These are phyloP conservation scores for Coemansia sp. DNA, from an alignment of 192 early-diverging fungal genomes.

Conservation along the genomic window DNA sequence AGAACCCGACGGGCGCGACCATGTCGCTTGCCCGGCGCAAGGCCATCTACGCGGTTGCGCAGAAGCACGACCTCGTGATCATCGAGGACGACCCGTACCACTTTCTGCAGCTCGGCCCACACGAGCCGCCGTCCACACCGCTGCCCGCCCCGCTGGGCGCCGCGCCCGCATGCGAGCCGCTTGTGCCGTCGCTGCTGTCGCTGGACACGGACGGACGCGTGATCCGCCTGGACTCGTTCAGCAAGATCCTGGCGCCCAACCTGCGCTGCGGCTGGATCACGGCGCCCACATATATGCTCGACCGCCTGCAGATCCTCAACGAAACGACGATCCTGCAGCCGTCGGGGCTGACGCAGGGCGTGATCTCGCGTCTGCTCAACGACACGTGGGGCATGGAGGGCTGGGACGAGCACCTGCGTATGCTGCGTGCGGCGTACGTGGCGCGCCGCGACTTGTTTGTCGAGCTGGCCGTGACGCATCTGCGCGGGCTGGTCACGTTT, in stretches of 20 bases:
- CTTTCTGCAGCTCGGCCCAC: slow-evolving; percentile 71
- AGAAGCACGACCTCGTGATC: slow-evolving; percentile 78
- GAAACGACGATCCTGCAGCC: slow-evolving; percentile 82
- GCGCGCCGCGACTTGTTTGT: slow-evolving; percentile 69
- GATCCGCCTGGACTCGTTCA: slow-evolving; percentile 88
- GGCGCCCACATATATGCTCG: slow-evolving; percentile 63
- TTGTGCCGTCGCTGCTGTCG: slow-evolving; percentile 78
- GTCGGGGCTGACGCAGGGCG: slow-evolving; percentile 79
- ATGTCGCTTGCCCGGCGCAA: slow-evolving; percentile 75
- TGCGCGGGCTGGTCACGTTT: slow-evolving; percentile 61
- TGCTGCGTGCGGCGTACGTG: slow-evolving; percentile 71
- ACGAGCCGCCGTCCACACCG: too few relatives aligned
- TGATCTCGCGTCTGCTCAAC: slow-evolving; percentile 69
- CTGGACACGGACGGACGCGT: slow-evolving; percentile 88
- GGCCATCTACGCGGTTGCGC: slow-evolving; percentile 73
- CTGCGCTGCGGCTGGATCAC: slow-evolving; percentile 82
- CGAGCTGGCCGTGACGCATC: slow-evolving; percentile 57
- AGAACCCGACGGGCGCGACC: slow-evolving; percentile 87
- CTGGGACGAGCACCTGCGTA: slow-evolving; percentile 68
- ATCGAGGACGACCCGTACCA: slow-evolving; percentile 97
- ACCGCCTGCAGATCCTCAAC: slow-evolving; percentile 76
- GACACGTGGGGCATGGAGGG: slow-evolving; percentile 76
- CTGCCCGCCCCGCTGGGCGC: too few relatives aligned
- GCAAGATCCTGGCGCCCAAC: slow-evolving; percentile 89
- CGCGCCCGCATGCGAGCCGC: too few relatives aligned